Percentiles rank a stretch among this genome's conserved stretches.
These are phyloP conservation scores for Kodamaea jinghongensis DNA, from an alignment of 805 yeast species.

Conservation along the genomic window DNA sequence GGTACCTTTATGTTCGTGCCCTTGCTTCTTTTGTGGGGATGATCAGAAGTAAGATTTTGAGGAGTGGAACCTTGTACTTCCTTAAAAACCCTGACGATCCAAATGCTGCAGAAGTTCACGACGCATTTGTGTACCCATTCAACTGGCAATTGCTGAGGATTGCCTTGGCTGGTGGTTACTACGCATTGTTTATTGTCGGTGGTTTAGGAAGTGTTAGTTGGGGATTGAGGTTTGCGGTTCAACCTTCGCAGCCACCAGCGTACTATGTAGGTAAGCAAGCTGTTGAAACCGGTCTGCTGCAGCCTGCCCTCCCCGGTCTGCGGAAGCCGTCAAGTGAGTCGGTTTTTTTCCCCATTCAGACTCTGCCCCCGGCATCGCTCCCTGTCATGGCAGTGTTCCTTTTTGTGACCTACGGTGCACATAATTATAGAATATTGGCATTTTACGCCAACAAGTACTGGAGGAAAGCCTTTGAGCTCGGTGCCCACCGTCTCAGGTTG, in stretches of 20 bases:
- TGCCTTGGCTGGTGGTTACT: slow-evolving; percentile 67
- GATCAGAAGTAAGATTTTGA: slow-evolving; percentile 66
- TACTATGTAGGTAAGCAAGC: no score
- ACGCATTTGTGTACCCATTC: slow-evolving; percentile 79
- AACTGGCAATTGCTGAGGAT: slow-evolving; percentile 70
- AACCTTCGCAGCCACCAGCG: slow-evolving; percentile 11
- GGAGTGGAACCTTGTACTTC: slow-evolving; percentile 89
- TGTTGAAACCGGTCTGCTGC: no score
- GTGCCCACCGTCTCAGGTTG: slow-evolving; percentile 59
- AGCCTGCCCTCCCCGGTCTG: no score
- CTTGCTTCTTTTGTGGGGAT: slow-evolving; percentile 86
- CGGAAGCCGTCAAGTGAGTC: no score
- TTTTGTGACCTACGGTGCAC: no score
- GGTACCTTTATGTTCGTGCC: slow-evolving; percentile 83
- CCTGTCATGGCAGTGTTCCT: no score
- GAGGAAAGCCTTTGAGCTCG: slow-evolving; percentile 54
- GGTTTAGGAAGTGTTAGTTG: slow-evolving; percentile 73
- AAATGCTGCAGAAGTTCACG: slow-evolving; percentile 78
- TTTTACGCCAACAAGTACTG: slow-evolving; percentile 52
- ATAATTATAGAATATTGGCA: background rate
- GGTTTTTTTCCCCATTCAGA: slow-evolving; percentile 29
- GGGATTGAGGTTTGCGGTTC: slow-evolving; percentile 31
- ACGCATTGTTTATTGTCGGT: slow-evolving; percentile 64
- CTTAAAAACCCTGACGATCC: slow-evolving; percentile 95
- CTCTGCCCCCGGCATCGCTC: slow-evolving; percentile 3